Conservation (phyloP, 352 stramenopile species). For the Globisporangium heterothallicum region DNA sequence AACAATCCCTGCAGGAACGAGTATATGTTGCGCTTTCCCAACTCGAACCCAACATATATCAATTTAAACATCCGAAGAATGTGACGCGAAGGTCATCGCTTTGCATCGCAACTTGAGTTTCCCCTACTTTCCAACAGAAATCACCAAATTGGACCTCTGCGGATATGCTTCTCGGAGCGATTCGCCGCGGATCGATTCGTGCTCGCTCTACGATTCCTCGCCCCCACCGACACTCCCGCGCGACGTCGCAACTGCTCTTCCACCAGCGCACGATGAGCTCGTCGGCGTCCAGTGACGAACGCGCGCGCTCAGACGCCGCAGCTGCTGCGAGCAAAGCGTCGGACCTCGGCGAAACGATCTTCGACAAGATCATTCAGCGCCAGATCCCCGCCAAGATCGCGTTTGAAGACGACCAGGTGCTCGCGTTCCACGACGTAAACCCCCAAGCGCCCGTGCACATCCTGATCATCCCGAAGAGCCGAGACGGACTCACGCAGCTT, state of each 20-base stretch:
- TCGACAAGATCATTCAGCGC: constrained; percentile 96
- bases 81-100: background rate
- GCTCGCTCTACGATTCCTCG: constrained; percentile 2
- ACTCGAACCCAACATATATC: background rate
- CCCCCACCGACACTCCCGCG: background rate
- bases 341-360: constrained; percentile 88
- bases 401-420: constrained; percentile 93
- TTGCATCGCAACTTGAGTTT: too few relatives aligned
- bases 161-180: constrained; percentile 18
- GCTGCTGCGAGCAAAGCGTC: constrained; percentile 30
- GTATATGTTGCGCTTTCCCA: too few relatives aligned
- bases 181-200: constrained; percentile 14
- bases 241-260: constrained; percentile 9
- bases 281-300: constrained; percentile 34
- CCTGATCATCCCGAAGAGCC: constrained; percentile 96
- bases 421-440: constrained; percentile 98
- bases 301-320: constrained; percentile 47
- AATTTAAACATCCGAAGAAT: background rate
- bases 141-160: background rate
- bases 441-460: constrained; percentile 95
- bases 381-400: constrained; percentile 95
- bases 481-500: constrained; percentile 91
- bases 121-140: too few relatives aligned
- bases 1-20: background rate
- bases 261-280: constrained; percentile 39